A percentile compares a stretch with the other conserved stretches of the same genome.
phyloP scores from a whole-genome alignment of 176 grass and related monocot species.

The Carex parvula region DNA sequence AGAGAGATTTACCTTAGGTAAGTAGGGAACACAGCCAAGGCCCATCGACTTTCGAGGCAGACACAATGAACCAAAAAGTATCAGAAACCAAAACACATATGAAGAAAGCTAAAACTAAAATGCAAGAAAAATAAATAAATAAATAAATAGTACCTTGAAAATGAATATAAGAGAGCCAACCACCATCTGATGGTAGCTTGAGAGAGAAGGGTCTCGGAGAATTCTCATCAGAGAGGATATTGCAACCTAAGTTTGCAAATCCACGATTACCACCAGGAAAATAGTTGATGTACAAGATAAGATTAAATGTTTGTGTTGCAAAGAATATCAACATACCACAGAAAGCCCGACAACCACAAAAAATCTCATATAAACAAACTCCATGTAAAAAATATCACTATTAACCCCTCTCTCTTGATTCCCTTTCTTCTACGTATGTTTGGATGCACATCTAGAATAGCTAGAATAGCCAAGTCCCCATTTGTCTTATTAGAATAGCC shows the following conservation, averaged over 20 bases:
- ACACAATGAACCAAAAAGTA: slow-evolving; percentile 34
- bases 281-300: slow-evolving; percentile 10
- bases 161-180: slow-evolving; percentile 90
- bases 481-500: too few species aligned
- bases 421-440: not conserved
- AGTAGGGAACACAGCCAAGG: slow-evolving; percentile 94
- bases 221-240: slow-evolving; percentile 96
- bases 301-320: not conserved
- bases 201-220: slow-evolving; percentile 93
- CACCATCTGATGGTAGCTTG: slow-evolving; percentile 99
- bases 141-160: slow-evolving; percentile 71
- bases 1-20: slow-evolving; percentile 78
- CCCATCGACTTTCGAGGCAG: slow-evolving; percentile 74
- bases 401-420: not conserved
- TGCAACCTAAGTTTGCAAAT: slow-evolving; percentile 58
- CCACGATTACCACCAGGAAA: not conserved
- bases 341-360: not conserved
- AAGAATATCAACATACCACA: not conserved
- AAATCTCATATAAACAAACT: not conserved
- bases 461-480: too few species aligned
- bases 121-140: slow-evolving; percentile 4
- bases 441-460: too few species aligned
- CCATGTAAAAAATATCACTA: not conserved
- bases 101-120: slow-evolving; percentile 25
- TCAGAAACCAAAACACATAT: slow-evolving; percentile 26